phyloP scores from a whole-genome alignment of 805 yeast species.

The Starmerella etchellsii region DNA sequence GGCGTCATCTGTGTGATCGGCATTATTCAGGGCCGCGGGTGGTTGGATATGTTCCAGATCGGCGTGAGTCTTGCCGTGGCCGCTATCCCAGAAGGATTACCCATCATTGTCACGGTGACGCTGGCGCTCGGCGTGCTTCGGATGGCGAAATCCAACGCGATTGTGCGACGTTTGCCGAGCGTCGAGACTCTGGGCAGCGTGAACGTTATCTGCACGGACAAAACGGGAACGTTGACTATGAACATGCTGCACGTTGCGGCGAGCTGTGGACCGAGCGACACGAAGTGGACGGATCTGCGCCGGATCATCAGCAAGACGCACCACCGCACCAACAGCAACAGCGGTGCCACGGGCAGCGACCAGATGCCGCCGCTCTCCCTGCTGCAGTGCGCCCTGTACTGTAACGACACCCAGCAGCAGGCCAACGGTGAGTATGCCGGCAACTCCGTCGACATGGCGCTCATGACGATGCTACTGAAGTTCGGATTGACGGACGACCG shows the following conservation, averaged over 20 bases:
- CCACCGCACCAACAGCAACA: not conserved
- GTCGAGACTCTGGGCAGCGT: slow-evolving; percentile 58
- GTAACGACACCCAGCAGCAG: slow-evolving; percentile 27
- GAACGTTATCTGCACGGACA: slow-evolving; percentile 41
- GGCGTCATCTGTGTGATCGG: slow-evolving; percentile 89
- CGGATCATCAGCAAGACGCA: not conserved
- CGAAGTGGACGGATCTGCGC: slow-evolving; percentile 18
- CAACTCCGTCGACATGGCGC: slow-evolving; percentile 89
- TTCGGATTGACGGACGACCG: slow-evolving; percentile 67
- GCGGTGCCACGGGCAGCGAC: not conserved
- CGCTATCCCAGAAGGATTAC: slow-evolving; percentile 97
- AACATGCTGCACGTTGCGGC: slow-evolving; percentile 32
- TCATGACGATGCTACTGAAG: slow-evolving; percentile 56
- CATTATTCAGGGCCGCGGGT: slow-evolving; percentile 76
- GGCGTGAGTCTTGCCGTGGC: slow-evolving; percentile 97
- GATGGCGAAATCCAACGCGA: slow-evolving; percentile 91
- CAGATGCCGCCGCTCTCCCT: slow-evolving; percentile 13
- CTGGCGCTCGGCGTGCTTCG: slow-evolving; percentile 89
- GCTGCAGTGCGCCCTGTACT: slow-evolving; percentile 25
- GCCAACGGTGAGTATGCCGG: slow-evolving; percentile 58
- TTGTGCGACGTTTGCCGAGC: slow-evolving; percentile 84
- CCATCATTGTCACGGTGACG: slow-evolving; percentile 95
- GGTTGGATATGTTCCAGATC: slow-evolving; percentile 97
- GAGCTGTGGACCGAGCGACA: slow-evolving; percentile 11
- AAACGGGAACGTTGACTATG: slow-evolving; percentile 39